These are phyloP conservation scores for Nasturtium officinale DNA, from an alignment of 345 rosid species.

Conservation along the genomic window DNA sequence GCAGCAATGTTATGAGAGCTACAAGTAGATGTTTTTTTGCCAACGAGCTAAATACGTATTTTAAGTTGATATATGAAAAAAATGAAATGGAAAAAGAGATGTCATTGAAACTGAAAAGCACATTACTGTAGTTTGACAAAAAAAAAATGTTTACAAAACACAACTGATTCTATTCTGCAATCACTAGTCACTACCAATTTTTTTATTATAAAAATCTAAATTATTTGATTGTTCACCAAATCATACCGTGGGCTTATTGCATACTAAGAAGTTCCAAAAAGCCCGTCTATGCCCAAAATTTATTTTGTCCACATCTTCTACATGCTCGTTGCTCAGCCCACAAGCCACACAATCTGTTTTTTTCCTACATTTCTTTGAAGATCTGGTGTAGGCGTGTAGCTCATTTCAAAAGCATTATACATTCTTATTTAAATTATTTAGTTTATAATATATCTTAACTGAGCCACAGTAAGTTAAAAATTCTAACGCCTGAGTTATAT, in stretches of 20 bases:
- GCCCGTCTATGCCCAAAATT: not conserved
- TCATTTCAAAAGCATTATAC: not conserved
- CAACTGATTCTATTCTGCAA: not conserved
- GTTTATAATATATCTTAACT: not conserved
- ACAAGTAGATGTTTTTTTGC: not conserved
- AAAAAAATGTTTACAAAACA: not conserved
- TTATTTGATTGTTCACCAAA: not conserved
- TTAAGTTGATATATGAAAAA: not conserved
- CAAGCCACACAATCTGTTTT: not conserved
- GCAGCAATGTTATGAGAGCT: constrained; percentile 16
- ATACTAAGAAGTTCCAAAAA: not conserved
- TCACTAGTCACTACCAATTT: not conserved
- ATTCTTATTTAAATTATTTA: too few relatives aligned
- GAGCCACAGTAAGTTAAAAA: not conserved
- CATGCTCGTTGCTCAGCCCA: not conserved
- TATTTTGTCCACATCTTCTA: not conserved
- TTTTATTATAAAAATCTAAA: not conserved
- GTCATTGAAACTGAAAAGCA: not conserved
- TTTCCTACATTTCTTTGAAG: not conserved
- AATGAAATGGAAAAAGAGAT: not conserved
- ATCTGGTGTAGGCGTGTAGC: not conserved
- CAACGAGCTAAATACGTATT: constrained; percentile 7
- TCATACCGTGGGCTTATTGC: not conserved
- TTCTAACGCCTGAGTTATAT: not conserved
- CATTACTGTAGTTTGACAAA: not conserved